Base-by-base conservation (phyloP, 495 filamentous ascomycete genomes). In the Lasiosphaeris hirsuta region DNA sequence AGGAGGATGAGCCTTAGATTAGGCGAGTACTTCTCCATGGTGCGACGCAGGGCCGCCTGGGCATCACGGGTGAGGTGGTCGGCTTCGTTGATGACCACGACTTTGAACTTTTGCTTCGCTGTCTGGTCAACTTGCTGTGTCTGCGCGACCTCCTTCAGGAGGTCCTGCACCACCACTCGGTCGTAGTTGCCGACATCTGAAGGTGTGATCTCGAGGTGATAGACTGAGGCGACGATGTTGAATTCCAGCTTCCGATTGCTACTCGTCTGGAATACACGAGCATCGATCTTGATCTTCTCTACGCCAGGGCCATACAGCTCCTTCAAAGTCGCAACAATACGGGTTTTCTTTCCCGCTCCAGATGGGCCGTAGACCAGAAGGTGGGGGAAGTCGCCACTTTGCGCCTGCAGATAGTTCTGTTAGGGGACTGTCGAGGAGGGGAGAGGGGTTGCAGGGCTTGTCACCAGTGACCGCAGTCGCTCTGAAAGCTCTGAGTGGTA, bases 41-140 rank as follows among this genome's bases (percentile, higher is more conserved):
- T 98, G 54, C 94, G 80, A 68, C 94, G 83, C 68, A 98, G 78
- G 49, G 94, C 94, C 1, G 95, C 95, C 73, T 98, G 94, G 7
- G 94, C 94, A 81, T 98, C 94, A 41, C 94, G 76, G 0, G 88
- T 95, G 46, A 98, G 77, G 64, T 96, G 88, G 64, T 98, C 95
- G n/a, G 94, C 94, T 75, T 98, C 94, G 66, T 98, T 98, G 78
- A 98, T 96, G 37, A 98, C 92, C 2, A 98, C 95, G 10, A 98
- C 90, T 76, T 98, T 98, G 78, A 98, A 98, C 43, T 85, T 81
- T 69, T 98, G 94, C 67, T 85, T 88, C 30, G 95, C 94, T 7
- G 82, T 72, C 55, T 90, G 80, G 69, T 98, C 94, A 11, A 98
- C 95, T 73, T 97, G 95, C 73, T 97, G 95, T 23, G 94, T 98